Conservation (phyloP, 148 eudicot species). For the Rhododendron griersonianum region DNA sequence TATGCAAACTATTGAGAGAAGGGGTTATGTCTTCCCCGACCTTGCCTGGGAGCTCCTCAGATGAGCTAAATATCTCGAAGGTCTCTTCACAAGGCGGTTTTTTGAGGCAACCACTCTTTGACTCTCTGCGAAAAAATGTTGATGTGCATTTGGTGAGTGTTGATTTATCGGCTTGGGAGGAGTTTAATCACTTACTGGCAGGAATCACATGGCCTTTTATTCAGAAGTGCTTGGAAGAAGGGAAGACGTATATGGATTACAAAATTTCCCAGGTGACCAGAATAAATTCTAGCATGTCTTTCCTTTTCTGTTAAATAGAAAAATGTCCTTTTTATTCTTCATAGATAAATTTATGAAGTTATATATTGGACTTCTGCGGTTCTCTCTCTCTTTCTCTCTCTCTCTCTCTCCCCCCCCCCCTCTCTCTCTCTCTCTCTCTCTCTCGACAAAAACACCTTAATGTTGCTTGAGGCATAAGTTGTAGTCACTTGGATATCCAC, state of each 20-base stretch:
- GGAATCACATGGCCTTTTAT: conserved; percentile 68
- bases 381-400: not conserved
- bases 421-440: no score
- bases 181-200: conserved; percentile 60
- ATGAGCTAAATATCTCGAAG: conserved; percentile 33
- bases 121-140: conserved; percentile 27
- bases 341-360: not conserved
- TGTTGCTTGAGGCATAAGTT: not conserved
- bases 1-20: conserved; percentile 78
- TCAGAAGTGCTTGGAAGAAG: conserved; percentile 68
- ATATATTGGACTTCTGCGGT: not conserved
- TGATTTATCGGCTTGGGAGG: conserved; percentile 52
- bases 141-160: conserved; percentile 28
- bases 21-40: conserved; percentile 35
- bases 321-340: not conserved
- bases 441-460: not conserved
- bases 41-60: conserved; percentile 33
- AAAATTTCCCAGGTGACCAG: conserved; percentile 68
- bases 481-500: not conserved
- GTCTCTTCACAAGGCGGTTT: conserved; percentile 88
- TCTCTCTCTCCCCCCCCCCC: no score
- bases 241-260: conserved; percentile 63
- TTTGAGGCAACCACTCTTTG: conserved; percentile 52
- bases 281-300: not conserved
- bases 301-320: not conserved